These are phyloP conservation scores for Erucastrum elatum DNA, from an alignment of 345 rosid species.

Conservation along the genomic window DNA sequence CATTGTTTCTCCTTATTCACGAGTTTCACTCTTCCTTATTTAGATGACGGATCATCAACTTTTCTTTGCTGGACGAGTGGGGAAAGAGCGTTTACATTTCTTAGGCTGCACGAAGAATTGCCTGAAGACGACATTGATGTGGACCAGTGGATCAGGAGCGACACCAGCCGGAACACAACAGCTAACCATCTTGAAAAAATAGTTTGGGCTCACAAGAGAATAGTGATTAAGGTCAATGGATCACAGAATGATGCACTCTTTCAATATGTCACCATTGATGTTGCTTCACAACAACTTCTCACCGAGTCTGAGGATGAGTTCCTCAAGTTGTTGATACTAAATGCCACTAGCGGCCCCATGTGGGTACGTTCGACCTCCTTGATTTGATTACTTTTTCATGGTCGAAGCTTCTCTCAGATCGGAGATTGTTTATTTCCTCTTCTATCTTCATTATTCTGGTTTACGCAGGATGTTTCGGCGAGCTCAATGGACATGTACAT, in stretches of 20 bases:
- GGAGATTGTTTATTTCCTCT: not conserved
- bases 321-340: conserved; percentile 50
- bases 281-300: conserved; percentile 48
- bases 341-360: conserved; percentile 53
- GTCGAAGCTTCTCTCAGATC: not conserved
- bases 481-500: conserved; percentile 47
- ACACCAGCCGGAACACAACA: conserved; percentile 36
- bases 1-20: conserved; percentile 3
- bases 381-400: not conserved
- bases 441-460: conserved; percentile 5
- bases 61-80: conserved; percentile 80
- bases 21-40: conserved; percentile 22
- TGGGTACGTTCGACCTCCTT: conserved; percentile 57
- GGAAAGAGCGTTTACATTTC: conserved; percentile 64
- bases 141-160: conserved; percentile 43
- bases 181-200: conserved; percentile 57
- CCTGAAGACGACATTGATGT: conserved; percentile 42
- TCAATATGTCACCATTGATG: conserved; percentile 56
- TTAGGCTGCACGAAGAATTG: conserved; percentile 64
- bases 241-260: conserved; percentile 49
- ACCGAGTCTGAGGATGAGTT: conserved; percentile 59
- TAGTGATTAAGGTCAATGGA: conserved; percentile 57
- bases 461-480: conserved; percentile 56
- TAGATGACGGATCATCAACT: conserved; percentile 86
- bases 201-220: conserved; percentile 52